phyloP scores from a whole-genome alignment of 108 stramenopile genomes.

The Conticribra guillardii region DNA sequence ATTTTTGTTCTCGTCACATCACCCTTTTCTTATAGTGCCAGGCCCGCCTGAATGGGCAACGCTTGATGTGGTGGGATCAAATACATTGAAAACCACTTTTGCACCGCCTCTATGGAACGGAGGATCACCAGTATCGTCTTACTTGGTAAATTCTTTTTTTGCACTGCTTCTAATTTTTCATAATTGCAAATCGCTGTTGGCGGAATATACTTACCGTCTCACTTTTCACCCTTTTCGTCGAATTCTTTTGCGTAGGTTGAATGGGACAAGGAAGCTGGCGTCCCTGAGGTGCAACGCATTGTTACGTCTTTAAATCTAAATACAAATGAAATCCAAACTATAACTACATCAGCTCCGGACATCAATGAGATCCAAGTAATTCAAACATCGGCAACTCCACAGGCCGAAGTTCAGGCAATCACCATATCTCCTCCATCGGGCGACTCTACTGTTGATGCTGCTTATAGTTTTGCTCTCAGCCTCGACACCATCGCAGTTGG shows the following conservation, averaged over 20 bases:
- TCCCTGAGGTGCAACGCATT: slow-evolving; percentile 73
- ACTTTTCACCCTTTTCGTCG: too few species aligned
- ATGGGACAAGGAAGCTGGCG: slow-evolving; percentile 85
- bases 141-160: slow-evolving; percentile 1
- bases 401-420: slow-evolving; percentile 72
- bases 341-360: slow-evolving; percentile 59
- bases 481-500: slow-evolving; percentile 58
- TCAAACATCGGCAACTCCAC: slow-evolving; percentile 47
- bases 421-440: slow-evolving; percentile 53
- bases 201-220: too few species aligned
- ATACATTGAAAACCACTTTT: slow-evolving; percentile 41
- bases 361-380: slow-evolving; percentile 78
- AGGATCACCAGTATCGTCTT: slow-evolving; percentile 34
- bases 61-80: slow-evolving; percentile 41
- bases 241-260: slow-evolving; percentile 68
- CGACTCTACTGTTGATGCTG: slow-evolving; percentile 47
- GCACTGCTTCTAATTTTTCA: too few species aligned
- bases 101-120: slow-evolving; percentile 50
- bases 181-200: too few species aligned
- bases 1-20: too few species aligned
- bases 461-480: slow-evolving; percentile 58
- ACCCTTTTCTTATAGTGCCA: slow-evolving; percentile 19
- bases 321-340: slow-evolving; percentile 81
- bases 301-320: slow-evolving; percentile 72
- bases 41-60: slow-evolving; percentile 50